Evolutionary conservation across 1,139 yeast genomes (phyloP), one percentile per base, ranked within the genome.

Genomic region (Candida sojae): DNA sequence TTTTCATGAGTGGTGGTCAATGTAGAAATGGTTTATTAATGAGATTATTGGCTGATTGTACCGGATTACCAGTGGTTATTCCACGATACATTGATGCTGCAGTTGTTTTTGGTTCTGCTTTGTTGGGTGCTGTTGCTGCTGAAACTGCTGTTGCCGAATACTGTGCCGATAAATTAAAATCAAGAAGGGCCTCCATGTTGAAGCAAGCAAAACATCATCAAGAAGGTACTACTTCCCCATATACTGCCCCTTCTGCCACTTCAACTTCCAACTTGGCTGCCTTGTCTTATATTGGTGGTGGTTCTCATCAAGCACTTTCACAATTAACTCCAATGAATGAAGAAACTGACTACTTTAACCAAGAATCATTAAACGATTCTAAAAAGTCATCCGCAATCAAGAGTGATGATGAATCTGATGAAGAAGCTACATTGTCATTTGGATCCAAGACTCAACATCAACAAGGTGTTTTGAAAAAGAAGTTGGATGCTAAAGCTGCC

Each of bases 21-120:
- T 91, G 97, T 68, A 82, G 97, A 64, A 93, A 93, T 67, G 87
- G 90, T 17, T 73, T 93, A 54, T 76, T 93, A 54, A 91, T 95
- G 84, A 80, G 96, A 70, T 73, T 92, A 53, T 78, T 93, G 66
- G 96, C 98, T 2, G 96, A 93, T 59, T 88, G 96, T 62, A 90
- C 97, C 0, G 96, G 96, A 4, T 76, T 87, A 70, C 96, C 97
- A n/a, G 83, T 93, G 46, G 80, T 93, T 44, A 89, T 92, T 57
- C 99, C 99, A 45, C 80, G 95, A 62, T 91, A 92, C 66, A 91
- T 93, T 59, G 98, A 92, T 63, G 95, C 97, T 1, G 96, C 97
- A 2, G 99, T 93, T 42, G 98, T 93, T 5, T 87, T 92, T 61
- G 99, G 99, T 29, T 80, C 97, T 5, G 98, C 99, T 0, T 75